Evolutionary conservation across 2,329 filamentous ascomycete species (phyloP).

Genomic region (Hypoxylon sp.): DNA sequence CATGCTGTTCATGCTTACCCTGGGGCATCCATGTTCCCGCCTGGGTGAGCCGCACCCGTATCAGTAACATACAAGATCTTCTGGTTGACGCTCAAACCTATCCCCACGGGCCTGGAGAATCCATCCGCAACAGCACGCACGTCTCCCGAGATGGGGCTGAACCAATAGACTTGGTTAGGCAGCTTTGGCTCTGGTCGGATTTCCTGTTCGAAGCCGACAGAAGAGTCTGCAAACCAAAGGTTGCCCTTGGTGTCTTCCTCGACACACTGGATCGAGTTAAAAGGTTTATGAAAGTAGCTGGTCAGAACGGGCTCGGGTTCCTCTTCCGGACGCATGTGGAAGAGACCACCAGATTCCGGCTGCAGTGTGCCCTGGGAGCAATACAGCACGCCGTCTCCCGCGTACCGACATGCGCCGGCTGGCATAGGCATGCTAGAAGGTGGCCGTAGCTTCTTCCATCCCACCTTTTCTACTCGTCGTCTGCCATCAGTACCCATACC

Average conservation of each 20-base stretch:
- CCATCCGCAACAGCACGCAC: constrained; percentile 58
- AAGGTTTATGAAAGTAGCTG: constrained; percentile 54
- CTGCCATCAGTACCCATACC: not conserved
- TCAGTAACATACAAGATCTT: constrained; percentile 56
- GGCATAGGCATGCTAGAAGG: constrained; percentile 56
- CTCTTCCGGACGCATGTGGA: constrained; percentile 47
- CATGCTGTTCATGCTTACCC: constrained; percentile 45
- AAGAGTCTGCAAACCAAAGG: constrained; percentile 61
- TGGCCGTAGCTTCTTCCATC: constrained; percentile 54
- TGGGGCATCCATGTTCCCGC: constrained; percentile 42
- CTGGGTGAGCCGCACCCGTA: constrained; percentile 43
- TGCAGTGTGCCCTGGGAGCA: constrained; percentile 52
- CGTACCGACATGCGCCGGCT: constrained; percentile 53
- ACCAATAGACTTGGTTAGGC: constrained; percentile 59
- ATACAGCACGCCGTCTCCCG: constrained; percentile 51
- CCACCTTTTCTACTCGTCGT: constrained; percentile 43
- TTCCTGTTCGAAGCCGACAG: constrained; percentile 54
- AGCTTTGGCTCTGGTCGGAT: constrained; percentile 55
- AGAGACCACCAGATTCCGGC: constrained; percentile 41
- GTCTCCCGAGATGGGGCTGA: constrained; percentile 51
- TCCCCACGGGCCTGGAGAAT: constrained; percentile 54
- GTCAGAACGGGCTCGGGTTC: constrained; percentile 50
- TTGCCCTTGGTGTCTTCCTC: constrained; percentile 50
- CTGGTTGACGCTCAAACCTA: constrained; percentile 51
- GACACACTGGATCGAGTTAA: constrained; percentile 58